A percentile compares a stretch with the other conserved stretches of the same genome.
These are phyloP conservation scores for Penicillium flavigenum DNA, from an alignment of 495 filamentous ascomycete species.

Conservation along the genomic window DNA sequence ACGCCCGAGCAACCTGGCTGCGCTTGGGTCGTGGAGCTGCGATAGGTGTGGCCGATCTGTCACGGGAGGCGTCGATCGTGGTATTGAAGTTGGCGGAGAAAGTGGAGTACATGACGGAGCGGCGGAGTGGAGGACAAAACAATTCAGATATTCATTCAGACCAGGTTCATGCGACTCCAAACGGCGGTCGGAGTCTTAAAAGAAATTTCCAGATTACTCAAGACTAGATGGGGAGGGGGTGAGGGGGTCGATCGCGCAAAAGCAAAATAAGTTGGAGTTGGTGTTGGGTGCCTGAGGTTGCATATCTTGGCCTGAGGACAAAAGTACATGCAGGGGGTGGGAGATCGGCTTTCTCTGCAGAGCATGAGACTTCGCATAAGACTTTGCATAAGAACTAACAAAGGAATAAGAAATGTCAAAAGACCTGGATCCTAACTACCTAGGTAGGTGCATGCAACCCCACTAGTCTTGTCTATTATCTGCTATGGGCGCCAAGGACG, in stretches of 20 bases:
- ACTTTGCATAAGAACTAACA: background rate
- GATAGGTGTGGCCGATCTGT: background rate
- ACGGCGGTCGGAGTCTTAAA: background rate
- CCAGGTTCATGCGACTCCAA: background rate
- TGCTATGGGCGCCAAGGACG: no score
- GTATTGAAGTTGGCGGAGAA: conserved; percentile 6
- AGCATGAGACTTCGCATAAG: background rate
- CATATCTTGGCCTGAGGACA: background rate
- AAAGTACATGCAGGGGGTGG: background rate
- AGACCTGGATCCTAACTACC: background rate
- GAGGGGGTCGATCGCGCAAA: no score
- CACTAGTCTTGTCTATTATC: background rate
- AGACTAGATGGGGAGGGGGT: no score
- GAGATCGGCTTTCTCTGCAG: background rate
- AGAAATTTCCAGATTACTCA: background rate
- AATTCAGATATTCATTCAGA: background rate
- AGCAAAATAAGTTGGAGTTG: no score
- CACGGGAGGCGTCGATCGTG: background rate
- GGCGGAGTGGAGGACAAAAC: background rate
- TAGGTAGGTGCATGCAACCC: background rate
- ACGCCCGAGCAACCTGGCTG: conserved; percentile 46
- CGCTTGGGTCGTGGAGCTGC: conserved; percentile 19
- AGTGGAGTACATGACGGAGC: conserved; percentile 2
- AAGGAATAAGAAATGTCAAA: background rate
- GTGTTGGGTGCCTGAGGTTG: background rate